Evolutionary conservation across 108 stramenopile genomes (phyloP).

Genomic region (Fragilaria crotonensis): DNA sequence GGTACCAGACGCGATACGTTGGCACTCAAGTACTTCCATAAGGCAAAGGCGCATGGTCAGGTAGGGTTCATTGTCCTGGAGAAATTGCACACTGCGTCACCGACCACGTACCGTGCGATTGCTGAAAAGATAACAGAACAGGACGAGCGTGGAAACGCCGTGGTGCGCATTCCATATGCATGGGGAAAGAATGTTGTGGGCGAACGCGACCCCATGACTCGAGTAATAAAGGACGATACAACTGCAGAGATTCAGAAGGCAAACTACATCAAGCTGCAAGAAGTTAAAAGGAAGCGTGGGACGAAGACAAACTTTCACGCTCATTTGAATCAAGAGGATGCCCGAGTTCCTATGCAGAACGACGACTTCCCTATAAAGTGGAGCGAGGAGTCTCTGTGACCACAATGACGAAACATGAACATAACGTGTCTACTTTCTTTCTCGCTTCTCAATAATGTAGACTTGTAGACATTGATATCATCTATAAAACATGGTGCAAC

Average conservation of each 20-base stretch:
- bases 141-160: not conserved
- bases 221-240: not conserved
- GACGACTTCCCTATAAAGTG: not conserved
- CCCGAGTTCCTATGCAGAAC: not conserved
- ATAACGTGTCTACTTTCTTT: not conserved
- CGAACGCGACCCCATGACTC: not conserved
- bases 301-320: too few relatives aligned
- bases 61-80: constrained; percentile 55
- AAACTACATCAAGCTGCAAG: not conserved
- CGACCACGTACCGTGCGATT: constrained; percentile 8
- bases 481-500: not conserved
- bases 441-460: not conserved
- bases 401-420: not conserved
- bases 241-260: not conserved
- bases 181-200: not conserved
- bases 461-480: not conserved
- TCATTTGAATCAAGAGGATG: not conserved
- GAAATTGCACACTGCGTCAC: constrained; percentile 31
- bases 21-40: constrained; percentile 25
- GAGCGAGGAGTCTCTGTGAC: not conserved
- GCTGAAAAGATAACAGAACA: not conserved
- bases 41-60: constrained; percentile 38
- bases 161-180: not conserved
- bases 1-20: constrained; percentile 24
- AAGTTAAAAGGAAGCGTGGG: not conserved